Percentiles rank a stretch among this genome's conserved stretches.
Conservation (phyloP, 108 stramenopile species). For the Thalassiosira profunda region DNA sequence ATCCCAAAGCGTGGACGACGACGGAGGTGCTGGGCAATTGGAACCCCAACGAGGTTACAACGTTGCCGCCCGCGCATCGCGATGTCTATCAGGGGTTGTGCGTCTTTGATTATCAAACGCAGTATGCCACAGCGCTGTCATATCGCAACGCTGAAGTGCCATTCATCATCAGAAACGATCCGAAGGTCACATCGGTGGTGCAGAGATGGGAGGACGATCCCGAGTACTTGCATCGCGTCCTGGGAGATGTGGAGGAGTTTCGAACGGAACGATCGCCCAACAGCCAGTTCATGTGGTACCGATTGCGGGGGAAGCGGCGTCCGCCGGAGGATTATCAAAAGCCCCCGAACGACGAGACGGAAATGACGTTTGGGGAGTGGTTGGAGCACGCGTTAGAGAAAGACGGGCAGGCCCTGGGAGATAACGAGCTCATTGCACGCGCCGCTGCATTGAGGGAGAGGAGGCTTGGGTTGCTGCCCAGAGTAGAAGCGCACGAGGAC, state of each 20-base stretch:
- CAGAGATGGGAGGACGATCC: constrained; percentile 62
- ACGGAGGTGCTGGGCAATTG: constrained; percentile 64
- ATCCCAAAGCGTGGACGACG: constrained; percentile 65
- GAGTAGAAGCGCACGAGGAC: constrained; percentile 5
- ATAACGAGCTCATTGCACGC: constrained; percentile 18
- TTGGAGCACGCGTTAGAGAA: constrained; percentile 55
- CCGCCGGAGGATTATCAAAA: constrained; percentile 4
- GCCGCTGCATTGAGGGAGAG: constrained; percentile 19
- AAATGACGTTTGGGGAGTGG: constrained; percentile 72
- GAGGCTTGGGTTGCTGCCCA: constrained; percentile 9
- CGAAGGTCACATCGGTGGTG: constrained; percentile 54
- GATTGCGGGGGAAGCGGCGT: constrained; percentile 3
- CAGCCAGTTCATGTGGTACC: constrained; percentile 90
- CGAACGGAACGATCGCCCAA: constrained; percentile 65
- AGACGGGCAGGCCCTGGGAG: constrained; percentile 24
- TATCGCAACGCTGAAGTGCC: constrained; percentile 76
- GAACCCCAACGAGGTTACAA: constrained; percentile 66
- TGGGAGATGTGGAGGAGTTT: constrained; percentile 20
- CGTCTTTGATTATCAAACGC: constrained; percentile 52
- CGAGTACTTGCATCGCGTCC: constrained; percentile 47
- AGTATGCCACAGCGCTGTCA: constrained; percentile 36
- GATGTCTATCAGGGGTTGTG: constrained; percentile 75
- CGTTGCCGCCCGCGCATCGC: constrained; percentile 32
- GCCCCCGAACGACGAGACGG: constrained; percentile 58
- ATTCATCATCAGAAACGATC: constrained; percentile 80